Conservation (phyloP, 352 stramenopile genomes). For the Pythium plurisporium region DNA sequence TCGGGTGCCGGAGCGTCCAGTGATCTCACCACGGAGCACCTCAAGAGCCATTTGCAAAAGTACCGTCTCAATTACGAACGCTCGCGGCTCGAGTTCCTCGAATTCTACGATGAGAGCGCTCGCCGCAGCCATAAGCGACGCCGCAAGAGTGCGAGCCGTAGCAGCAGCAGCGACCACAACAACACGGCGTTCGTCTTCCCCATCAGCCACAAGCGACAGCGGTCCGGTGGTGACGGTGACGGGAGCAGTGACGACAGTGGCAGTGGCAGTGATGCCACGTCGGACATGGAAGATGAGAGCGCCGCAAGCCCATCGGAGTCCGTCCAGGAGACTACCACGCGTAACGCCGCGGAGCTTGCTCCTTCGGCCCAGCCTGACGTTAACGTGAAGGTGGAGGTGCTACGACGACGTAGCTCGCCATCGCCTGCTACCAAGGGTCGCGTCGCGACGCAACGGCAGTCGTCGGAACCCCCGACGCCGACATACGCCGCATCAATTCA, state of each 20-base stretch:
- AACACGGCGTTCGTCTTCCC: too few species aligned
- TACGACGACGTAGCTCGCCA: not conserved
- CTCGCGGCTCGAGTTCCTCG: slow-evolving; percentile 80
- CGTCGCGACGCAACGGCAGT: not conserved
- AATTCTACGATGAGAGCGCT: slow-evolving; percentile 79
- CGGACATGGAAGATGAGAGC: slow-evolving; percentile 9
- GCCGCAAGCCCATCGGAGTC: not conserved
- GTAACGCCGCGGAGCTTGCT: not conserved
- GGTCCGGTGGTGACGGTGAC: not conserved
- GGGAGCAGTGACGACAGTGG: not conserved
- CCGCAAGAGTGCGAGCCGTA: slow-evolving; percentile 78
- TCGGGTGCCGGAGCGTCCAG: slow-evolving; percentile 42
- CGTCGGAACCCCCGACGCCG: not conserved
- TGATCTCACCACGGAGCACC: slow-evolving; percentile 84
- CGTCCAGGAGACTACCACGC: not conserved
- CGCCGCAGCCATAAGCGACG: too few species aligned
- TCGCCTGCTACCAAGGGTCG: not conserved
- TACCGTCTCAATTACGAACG: slow-evolving; percentile 87
- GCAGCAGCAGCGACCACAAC: slow-evolving; percentile 28
- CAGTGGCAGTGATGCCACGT: slow-evolving; percentile 2
- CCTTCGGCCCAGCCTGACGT: not conserved
- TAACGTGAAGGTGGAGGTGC: not conserved
- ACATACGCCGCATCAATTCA: not conserved
- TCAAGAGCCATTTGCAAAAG: slow-evolving; percentile 88
- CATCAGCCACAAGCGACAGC: slow-evolving; percentile 54